These are phyloP conservation scores for Aphanomyces stellatus DNA, from an alignment of 352 stramenopile species.

Conservation along the genomic window DNA sequence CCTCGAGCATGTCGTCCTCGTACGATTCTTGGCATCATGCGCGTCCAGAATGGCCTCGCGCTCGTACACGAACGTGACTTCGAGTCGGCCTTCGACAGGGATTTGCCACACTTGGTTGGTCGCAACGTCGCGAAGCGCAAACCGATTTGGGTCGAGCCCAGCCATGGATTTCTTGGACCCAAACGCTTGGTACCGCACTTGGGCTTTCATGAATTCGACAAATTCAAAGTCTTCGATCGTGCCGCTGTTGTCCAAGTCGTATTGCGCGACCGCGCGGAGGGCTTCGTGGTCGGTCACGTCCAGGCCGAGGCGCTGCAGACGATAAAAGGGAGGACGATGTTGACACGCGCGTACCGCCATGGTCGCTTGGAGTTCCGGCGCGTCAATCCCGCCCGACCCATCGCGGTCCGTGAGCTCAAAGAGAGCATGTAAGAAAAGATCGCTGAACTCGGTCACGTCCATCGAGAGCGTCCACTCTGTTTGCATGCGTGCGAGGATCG, in stretches of 20 bases:
- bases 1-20: neutral
- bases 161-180: neutral
- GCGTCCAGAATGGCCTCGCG: conserved; percentile 37
- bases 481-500: conserved; percentile 9
- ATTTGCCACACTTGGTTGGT: conserved; percentile 60
- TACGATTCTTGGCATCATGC: conserved; percentile 19
- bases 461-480: conserved; percentile 10
- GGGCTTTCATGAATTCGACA: conserved; percentile 67
- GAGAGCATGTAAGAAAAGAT: conserved; percentile 62
- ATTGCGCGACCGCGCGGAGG: conserved; percentile 45
- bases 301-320: conserved; percentile 55
- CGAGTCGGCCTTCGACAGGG: conserved; percentile 46
- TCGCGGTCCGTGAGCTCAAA: conserved; percentile 74
- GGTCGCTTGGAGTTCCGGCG: conserved; percentile 56
- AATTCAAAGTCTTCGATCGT: conserved; percentile 81
- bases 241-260: conserved; percentile 64
- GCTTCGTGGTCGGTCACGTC: conserved; percentile 56
- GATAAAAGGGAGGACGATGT: too few relatives aligned
- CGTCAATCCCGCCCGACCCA: conserved; percentile 64
- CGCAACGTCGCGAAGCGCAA: conserved; percentile 34
- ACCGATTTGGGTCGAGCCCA: neutral
- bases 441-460: conserved; percentile 47
- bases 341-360: conserved; percentile 32
- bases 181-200: conserved; percentile 35
- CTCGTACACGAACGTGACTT: conserved; percentile 75